Evolutionary conservation across 495 filamentous ascomycete species (phyloP), one percentile per base, ranked within the genome.

Genomic region (Cenococcum geophilum): DNA sequence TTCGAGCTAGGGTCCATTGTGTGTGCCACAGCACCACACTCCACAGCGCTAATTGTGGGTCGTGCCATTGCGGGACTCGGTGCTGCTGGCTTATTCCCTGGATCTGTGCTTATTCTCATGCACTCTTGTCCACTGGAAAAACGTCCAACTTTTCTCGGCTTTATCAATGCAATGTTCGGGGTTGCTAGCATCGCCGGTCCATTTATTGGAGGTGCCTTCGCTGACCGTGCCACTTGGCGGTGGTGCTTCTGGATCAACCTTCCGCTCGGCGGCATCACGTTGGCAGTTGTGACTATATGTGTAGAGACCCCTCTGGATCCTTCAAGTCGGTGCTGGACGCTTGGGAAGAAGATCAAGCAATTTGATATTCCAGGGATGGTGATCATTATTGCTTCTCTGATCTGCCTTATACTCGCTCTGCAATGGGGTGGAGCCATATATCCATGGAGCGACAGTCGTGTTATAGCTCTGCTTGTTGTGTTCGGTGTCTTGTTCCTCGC

Each of bases 391-490:
- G 88, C 89, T 1, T 80, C 77, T 12, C 80, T 95, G 22, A 78
- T 92, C 67, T 86, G 81, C 64, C 73, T 92, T 1, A 71, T 95
- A 14, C 77, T 96, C 0, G 91, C 91, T 0, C 76, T 96, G 16
- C 89, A 93, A 71, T 95, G 91, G 91, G 91, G 89, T 43, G 91
- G 90, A 4, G 77, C 79, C 0, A 80, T 75, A 27, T 90, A 92
- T 62, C 59, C 74, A 0, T 95, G 89, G 90, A 69, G 60, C 48
- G 78, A 78, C 60, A 80, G 77, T 51, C 82, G 83, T 14, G 84
- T 92, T 64, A 87, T 92, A 55, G 80, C 79, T 2, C 77, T 93
- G 2, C 84, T 95, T 55, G 79, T 89, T 11, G 70, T 89, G 18
- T 87, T 85, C 56, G 86, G 76, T 20, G 72, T 92, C 3, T 74